Conservation (phyloP, 306 rosid genomes). For the Geum urbanum region DNA sequence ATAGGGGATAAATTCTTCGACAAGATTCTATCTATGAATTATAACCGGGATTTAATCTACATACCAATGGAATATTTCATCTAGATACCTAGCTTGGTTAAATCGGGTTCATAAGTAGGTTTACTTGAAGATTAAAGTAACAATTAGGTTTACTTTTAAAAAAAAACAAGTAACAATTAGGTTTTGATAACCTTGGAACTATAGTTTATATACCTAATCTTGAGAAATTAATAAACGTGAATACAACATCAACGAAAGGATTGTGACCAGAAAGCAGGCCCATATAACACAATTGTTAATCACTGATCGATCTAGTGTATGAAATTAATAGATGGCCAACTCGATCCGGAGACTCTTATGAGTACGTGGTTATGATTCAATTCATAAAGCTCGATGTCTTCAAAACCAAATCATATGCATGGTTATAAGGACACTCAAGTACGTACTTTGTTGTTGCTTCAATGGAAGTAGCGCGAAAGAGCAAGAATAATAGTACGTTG, state of each 20-base stretch:
- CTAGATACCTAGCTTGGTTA: not conserved
- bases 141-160: too few species aligned
- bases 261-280: constrained; percentile 22
- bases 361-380: not conserved
- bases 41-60: constrained; percentile 30
- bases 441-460: not conserved
- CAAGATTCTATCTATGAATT: constrained; percentile 15
- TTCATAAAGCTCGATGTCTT: not conserved
- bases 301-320: constrained; percentile 8
- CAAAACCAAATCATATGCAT: not conserved
- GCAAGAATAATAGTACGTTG: too few species aligned
- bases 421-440: not conserved
- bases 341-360: not conserved
- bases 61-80: constrained; percentile 5
- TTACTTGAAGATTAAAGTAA: constrained; percentile 10
- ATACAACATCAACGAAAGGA: constrained; percentile 22
- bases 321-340: constrained; percentile 25
- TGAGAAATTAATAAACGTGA: too few species aligned
- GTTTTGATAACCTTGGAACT: too few species aligned
- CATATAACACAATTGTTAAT: constrained; percentile 16
- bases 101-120: constrained; percentile 8
- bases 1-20: constrained; percentile 4
- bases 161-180: not conserved
- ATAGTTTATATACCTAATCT: too few species aligned
- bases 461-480: not conserved